A percentile compares a stretch with the other conserved stretches of the same genome.
phyloP scores from a whole-genome alignment of 495 filamentous ascomycete genomes.

The Glonium stellatum region DNA sequence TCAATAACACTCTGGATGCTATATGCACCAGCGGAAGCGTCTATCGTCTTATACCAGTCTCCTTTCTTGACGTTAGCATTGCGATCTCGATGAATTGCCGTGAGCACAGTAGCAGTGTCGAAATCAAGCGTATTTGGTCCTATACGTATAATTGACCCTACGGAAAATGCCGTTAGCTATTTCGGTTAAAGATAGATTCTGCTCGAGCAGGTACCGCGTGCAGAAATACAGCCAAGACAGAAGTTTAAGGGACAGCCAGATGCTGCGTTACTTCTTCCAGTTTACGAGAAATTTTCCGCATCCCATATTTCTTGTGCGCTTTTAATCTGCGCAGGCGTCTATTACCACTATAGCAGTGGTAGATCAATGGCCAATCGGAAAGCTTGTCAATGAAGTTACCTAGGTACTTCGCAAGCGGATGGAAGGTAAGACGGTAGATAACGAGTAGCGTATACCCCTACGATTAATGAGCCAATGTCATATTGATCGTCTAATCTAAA shows the following conservation, averaged over 20 bases:
- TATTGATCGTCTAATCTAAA: too few species aligned
- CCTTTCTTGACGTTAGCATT: conserved; percentile 30
- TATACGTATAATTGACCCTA: conserved; percentile 18
- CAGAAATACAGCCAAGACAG: too few species aligned
- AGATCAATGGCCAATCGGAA: conserved; percentile 9
- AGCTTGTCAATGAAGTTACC: conserved; percentile 6
- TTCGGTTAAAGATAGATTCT: too few species aligned
- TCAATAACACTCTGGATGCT: conserved; percentile 10
- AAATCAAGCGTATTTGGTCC: conserved; percentile 22
- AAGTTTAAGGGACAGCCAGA: too few species aligned
- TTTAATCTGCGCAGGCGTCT: conserved; percentile 1
- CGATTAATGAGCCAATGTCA: too few species aligned
- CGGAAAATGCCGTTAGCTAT: not conserved
- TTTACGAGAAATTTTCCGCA: not conserved
- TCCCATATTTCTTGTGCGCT: conserved; percentile 24
- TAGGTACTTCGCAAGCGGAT: conserved; percentile 11
- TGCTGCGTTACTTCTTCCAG: too few species aligned
- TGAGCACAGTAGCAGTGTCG: conserved; percentile 13
- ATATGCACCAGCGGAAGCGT: conserved; percentile 4
- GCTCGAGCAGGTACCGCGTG: too few species aligned
- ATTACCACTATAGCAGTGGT: conserved; percentile 3
- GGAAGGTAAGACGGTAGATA: conserved; percentile 13
- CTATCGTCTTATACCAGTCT: conserved; percentile 21
- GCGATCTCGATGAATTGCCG: conserved; percentile 17
- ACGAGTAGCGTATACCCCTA: not conserved